Evolutionary conservation across 1,139 yeast species (phyloP).

Genomic region (Wickerhamomyces sp.): DNA sequence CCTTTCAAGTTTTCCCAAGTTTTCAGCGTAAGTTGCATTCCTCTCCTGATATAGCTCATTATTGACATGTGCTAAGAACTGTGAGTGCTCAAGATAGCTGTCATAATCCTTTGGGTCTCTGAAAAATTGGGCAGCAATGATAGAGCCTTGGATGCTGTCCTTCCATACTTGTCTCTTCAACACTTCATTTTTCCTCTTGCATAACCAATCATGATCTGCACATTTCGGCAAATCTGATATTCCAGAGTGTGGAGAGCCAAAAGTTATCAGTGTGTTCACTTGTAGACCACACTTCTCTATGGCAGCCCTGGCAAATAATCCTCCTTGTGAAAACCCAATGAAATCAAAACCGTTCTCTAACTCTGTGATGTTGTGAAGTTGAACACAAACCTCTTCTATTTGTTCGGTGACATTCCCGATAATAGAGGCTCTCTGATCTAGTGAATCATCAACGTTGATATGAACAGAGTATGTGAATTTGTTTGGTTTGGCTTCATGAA

Average conservation of each 20-base stretch:
- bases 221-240: constrained; percentile 67
- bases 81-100: constrained; percentile 43
- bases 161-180: constrained; percentile 61
- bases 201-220: constrained; percentile 51
- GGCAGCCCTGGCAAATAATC: constrained; percentile 62
- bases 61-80: constrained; percentile 59
- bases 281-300: constrained; percentile 50
- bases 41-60: constrained; percentile 42
- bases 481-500: constrained; percentile 44
- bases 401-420: constrained; percentile 57
- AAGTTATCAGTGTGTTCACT: constrained; percentile 55
- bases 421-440: constrained; percentile 51
- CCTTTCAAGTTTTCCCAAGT: constrained; percentile 39
- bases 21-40: constrained; percentile 36
- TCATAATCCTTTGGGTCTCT: constrained; percentile 42
- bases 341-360: constrained; percentile 59
- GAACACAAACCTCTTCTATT: constrained; percentile 30
- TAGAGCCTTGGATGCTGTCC: constrained; percentile 47
- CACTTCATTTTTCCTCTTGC: constrained; percentile 49
- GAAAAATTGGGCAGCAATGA: constrained; percentile 75
- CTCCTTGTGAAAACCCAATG: constrained; percentile 83
- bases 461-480: constrained; percentile 48
- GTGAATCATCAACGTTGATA: constrained; percentile 41
- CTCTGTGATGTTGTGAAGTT: constrained; percentile 30
- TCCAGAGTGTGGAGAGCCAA: constrained; percentile 83